Evolutionary conservation across 2,329 filamentous ascomycete genomes (phyloP), one percentile per base, ranked within the genome.

Genomic region (Phyllosticta ampelicida): DNA sequence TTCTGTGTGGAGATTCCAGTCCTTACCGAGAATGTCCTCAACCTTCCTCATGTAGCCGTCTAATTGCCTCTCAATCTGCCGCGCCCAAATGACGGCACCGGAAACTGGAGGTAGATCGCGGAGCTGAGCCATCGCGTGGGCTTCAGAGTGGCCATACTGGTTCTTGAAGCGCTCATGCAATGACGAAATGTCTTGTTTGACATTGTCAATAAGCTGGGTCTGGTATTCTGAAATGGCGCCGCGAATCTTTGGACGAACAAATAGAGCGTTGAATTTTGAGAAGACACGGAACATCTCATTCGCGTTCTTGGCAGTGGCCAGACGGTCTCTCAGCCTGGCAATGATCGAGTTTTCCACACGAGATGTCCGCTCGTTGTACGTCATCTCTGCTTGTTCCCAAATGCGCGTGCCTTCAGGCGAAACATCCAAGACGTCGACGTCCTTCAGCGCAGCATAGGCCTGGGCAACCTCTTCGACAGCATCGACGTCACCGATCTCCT

Each of bases 241-340:
- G 63, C 94, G 86, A 74, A 99, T 97, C 79, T 99, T 99, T n/a
- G 94, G 94, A 60, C 94, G 85, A 59, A 99, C 92, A 65, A 99
- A 95, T 28, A 99, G 85, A 1, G 94, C 94, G 70, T 99, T 99
- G 81, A 99, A 99, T 71, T 97, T 97, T 56, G 94, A 97, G 72
- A 99, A 99, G 61, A 99, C 94, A 57, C 95, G 88, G 73, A 99
- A 99, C 94, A 99, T 99, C 74, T 99, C 95, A 69, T 95, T 97
- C 48, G 94, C 94, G 62, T 90, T 96, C 78, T 95, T 96, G 11
- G 94, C 92, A 6, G 90, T 96, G 13, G 91, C 94, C 58, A 99
- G 80, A 60, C 94, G 87, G 73, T 99, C 94, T 67, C 94, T 83
- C 29, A 99, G 79, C 56, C 90, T 83, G 30, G 94, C 90, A 70